These are phyloP conservation scores for Simplicillium sp. DNA, from an alignment of 2,329 filamentous ascomycete species.

Conservation along the genomic window DNA sequence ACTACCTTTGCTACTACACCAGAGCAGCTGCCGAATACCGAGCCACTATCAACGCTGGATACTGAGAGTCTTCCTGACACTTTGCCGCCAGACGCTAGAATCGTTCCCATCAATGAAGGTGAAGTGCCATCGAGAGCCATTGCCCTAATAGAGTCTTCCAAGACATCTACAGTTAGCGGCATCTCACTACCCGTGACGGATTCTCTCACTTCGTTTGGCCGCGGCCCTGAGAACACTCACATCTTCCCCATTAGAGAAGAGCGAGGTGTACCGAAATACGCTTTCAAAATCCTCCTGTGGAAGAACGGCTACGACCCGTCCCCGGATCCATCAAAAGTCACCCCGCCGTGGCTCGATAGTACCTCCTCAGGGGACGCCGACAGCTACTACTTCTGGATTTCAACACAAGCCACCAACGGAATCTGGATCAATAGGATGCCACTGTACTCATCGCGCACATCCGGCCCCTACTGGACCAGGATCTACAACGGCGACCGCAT, in stretches of 20 bases:
- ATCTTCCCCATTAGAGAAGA: constrained; percentile 56
- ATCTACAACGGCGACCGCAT: constrained; percentile 71
- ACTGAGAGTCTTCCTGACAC: constrained; percentile 23
- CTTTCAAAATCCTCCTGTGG: constrained; percentile 70
- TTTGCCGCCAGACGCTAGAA: constrained; percentile 23
- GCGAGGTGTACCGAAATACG: constrained; percentile 68
- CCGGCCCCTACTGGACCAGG: constrained; percentile 54
- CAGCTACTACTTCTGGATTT: constrained; percentile 62
- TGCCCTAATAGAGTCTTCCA: constrained; percentile 56
- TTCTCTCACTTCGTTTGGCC: constrained; percentile 68
- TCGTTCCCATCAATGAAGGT: constrained; percentile 22
- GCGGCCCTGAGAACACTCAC: constrained; percentile 57
- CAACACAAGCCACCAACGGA: constrained; percentile 67
- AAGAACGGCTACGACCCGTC: constrained; percentile 55
- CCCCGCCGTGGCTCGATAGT: constrained; percentile 34
- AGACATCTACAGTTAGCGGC: constrained; percentile 54
- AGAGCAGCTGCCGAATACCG: neutral
- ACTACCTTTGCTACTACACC: no score
- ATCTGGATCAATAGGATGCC: constrained; percentile 69
- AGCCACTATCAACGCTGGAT: constrained; percentile 16
- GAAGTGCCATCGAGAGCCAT: constrained; percentile 34
- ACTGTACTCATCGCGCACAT: constrained; percentile 46
- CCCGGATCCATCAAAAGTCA: constrained; percentile 39
- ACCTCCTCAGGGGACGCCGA: constrained; percentile 28
- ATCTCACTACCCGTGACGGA: constrained; percentile 57